phyloP scores from a whole-genome alignment of 2,329 filamentous ascomycete genomes.

The Cercospora citrullina region DNA sequence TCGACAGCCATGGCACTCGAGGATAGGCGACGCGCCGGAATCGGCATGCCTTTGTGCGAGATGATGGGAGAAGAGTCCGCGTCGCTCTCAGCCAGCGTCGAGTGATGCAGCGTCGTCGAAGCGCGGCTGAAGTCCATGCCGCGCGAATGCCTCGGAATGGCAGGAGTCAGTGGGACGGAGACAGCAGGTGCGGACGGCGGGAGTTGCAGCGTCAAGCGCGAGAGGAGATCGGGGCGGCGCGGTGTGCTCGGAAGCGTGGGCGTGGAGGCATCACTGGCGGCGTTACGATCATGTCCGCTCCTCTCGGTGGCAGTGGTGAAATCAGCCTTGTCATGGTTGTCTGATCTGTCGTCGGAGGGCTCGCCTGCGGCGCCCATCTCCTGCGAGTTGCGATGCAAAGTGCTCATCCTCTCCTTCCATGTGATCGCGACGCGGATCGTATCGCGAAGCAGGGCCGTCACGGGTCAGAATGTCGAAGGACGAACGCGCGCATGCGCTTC shows the following conservation, averaged over 20 bases:
- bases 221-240: constrained; percentile 61
- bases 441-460: not conserved
- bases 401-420: constrained; percentile 9
- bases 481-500: not conserved
- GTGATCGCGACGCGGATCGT: not conserved
- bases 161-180: constrained; percentile 38
- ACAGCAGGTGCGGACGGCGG: constrained; percentile 44
- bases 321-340: not conserved
- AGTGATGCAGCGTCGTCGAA: constrained; percentile 92
- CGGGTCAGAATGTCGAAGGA: not conserved
- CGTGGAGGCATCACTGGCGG: not conserved
- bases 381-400: not conserved
- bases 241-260: constrained; percentile 37
- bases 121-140: constrained; percentile 92
- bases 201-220: constrained; percentile 69
- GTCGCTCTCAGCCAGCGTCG: constrained; percentile 84
- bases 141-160: constrained; percentile 78
- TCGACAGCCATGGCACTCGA: constrained; percentile 53
- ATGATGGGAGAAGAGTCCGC: constrained; percentile 89
- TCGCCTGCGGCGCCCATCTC: not conserved
- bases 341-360: not conserved
- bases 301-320: not conserved
- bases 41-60: constrained; percentile 64
- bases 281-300: not conserved
- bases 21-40: constrained; percentile 51